Evolutionary conservation across 345 rosid genomes (phyloP).

Genomic region (Erucastrum elatum): DNA sequence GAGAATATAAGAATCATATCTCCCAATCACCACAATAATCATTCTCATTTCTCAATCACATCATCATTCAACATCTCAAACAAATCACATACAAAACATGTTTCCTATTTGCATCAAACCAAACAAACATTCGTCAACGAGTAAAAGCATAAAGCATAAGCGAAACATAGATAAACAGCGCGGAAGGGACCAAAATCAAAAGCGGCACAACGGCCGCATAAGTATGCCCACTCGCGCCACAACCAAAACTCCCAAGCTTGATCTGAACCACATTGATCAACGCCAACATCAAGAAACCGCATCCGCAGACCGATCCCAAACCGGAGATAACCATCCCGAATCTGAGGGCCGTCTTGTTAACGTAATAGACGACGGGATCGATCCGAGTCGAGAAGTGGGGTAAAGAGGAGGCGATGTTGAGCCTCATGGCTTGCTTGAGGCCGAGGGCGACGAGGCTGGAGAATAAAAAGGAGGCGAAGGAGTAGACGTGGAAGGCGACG

Average conservation of each 20-base stretch:
- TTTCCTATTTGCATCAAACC: slow-evolving; percentile 1
- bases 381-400: slow-evolving; percentile 22
- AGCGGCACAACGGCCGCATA: slow-evolving; percentile 75
- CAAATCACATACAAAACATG: neutral
- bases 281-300: slow-evolving; percentile 71
- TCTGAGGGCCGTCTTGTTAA: slow-evolving; percentile 60
- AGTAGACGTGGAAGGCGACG: slow-evolving; percentile 81
- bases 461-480: slow-evolving; percentile 79
- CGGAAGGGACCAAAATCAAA: slow-evolving; percentile 63
- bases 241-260: slow-evolving; percentile 69
- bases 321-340: slow-evolving; percentile 77
- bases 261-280: slow-evolving; percentile 74
- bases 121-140: slow-evolving; percentile 27
- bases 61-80: slow-evolving; percentile 1
- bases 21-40: slow-evolving; percentile 8
- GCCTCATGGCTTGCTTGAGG: slow-evolving; percentile 77
- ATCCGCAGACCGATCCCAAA: slow-evolving; percentile 69
- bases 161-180: slow-evolving; percentile 54
- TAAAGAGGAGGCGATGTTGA: slow-evolving; percentile 29
- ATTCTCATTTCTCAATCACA: slow-evolving; percentile 28
- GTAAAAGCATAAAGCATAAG: slow-evolving; percentile 69
- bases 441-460: slow-evolving; percentile 78
- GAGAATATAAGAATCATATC: slow-evolving; percentile 29
- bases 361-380: slow-evolving; percentile 35
- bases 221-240: slow-evolving; percentile 64